Conservation (phyloP, 2,329 filamentous ascomycete species). For the Colletotrichum camelliae region DNA sequence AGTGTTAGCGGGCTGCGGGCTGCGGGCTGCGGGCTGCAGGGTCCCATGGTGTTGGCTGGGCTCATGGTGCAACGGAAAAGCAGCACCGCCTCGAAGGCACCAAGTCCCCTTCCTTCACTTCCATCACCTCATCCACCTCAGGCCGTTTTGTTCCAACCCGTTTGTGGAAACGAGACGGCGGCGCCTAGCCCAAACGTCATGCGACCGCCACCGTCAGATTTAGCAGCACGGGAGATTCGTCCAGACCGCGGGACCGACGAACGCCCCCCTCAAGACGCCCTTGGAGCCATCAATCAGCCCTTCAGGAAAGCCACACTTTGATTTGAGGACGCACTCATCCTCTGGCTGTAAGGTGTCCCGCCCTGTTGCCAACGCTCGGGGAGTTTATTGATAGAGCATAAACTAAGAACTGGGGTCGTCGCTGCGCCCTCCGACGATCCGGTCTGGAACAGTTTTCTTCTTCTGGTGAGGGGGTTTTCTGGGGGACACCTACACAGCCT, state of each 20-base stretch:
- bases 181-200: neutral
- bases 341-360: too few relatives aligned
- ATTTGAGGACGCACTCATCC: neutral
- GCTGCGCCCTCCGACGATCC: conserved; percentile 9
- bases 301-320: neutral
- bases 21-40: neutral
- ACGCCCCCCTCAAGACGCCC: neutral
- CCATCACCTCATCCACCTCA: neutral
- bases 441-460: neutral
- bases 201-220: conserved; percentile 1
- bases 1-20: neutral
- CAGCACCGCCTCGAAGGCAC: neutral
- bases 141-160: neutral
- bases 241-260: neutral
- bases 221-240: neutral
- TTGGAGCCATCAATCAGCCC: neutral
- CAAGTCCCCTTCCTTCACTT: neutral
- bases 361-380: neutral
- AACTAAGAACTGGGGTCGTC: neutral
- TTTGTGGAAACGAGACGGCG: neutral
- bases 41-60: neutral
- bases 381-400: neutral
- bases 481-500: neutral
- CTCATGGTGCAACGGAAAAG: neutral
- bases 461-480: neutral